Base-by-base conservation (phyloP, 805 yeast genomes). In the Lipomyces spencermartinsiae region DNA sequence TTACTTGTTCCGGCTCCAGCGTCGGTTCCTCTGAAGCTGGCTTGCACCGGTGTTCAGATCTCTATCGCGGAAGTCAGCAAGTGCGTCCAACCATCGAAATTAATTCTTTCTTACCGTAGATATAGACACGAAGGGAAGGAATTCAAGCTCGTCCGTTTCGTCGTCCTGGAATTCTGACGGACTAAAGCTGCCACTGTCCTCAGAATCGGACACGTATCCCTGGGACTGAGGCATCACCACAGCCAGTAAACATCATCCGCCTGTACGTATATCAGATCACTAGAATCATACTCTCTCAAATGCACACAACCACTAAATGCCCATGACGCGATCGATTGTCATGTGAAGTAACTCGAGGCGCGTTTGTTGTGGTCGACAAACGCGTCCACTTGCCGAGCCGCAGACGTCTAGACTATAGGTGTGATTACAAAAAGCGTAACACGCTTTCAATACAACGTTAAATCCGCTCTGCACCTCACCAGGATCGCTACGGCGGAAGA, bases 121-220 rank as follows among this genome's bases (percentile, higher is more conserved):
- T 12, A 43, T 43, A 43, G 35, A 14, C 58, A 31, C 46, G 12
- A 16, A 10, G 6, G 22, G 69, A 58, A 29, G 61, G 16, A 66
- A 62, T 35, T 63, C 69, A 25, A 66, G 46, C 37, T 63, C 69
- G 49, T 66, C 69, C n/a, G 19, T 16, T 12, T 65, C 68, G 49
- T 9, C 19, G 14, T 29, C 57, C 19, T 8, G 31, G 22, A 31
- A 35, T 43, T 54, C 60, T 10, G 56, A 39, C 35, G 22, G 22
- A 56, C 57, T 57, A 25, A 58, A 63, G 22, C 49, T 43, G 49
- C 51, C 62, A 22, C 66, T 63, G 46, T 61, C 73, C 51, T 70
- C 73, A 31, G 73, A 66, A 55, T 71, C 73, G 10, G 71, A 60
- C 35, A 71, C 43, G 29, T 63, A 69, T 22, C 68, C 73, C 4